A percentile compares a stretch with the other conserved stretches of the same genome.
These are phyloP conservation scores for Ottelia alismoides DNA, from an alignment of 106 monocot genomes.

Conservation along the genomic window DNA sequence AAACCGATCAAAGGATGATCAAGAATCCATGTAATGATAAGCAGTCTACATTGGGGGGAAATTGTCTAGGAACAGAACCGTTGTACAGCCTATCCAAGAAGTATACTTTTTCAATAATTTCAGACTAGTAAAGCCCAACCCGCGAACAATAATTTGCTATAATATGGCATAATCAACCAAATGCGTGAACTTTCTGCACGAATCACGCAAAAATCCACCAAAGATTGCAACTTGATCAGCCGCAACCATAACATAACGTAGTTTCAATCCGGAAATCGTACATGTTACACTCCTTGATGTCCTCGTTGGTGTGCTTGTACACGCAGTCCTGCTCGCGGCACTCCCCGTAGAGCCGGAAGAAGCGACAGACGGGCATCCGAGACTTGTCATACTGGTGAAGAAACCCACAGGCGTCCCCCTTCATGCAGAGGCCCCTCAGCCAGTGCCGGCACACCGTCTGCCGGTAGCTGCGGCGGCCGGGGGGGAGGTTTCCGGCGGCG, in stretches of 20 bases:
- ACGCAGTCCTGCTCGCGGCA: conserved; percentile 92
- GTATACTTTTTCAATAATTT: no score
- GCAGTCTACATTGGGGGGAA: no score
- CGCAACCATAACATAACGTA: neutral
- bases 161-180: no score
- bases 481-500: conserved; percentile 6
- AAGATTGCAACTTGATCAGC: no score
- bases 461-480: conserved; percentile 57
- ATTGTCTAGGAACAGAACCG: no score
- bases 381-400: conserved; percentile 91
- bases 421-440: conserved; percentile 84
- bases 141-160: no score
- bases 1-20: no score
- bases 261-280: conserved; percentile 21
- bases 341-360: conserved; percentile 78
- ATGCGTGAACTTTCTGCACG: no score
- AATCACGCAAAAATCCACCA: no score
- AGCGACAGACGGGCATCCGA: conserved; percentile 87
- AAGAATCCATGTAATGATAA: no score
- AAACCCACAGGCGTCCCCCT: conserved; percentile 83
- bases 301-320: conserved; percentile 90
- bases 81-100: no score
- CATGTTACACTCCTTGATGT: conserved; percentile 97
- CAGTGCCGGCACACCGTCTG: conserved; percentile 95
- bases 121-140: no score